These are phyloP conservation scores for Microbotryum lychnidis-dioicae DNA, from an alignment of 1,284 basidiomycete species.

Conservation along the genomic window DNA sequence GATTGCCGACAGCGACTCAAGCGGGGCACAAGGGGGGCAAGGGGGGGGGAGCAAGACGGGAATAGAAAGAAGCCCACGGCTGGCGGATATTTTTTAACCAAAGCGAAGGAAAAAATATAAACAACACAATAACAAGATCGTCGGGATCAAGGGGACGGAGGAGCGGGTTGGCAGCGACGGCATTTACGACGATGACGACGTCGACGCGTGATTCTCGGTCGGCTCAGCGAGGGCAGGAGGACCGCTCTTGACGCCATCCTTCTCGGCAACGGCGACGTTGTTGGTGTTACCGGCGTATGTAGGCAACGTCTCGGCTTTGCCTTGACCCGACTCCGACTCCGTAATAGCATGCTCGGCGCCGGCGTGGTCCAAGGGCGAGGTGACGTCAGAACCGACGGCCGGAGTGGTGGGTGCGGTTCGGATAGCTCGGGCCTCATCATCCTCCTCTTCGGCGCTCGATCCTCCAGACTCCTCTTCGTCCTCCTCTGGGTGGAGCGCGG, in stretches of 20 bases:
- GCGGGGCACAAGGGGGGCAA: too few relatives aligned
- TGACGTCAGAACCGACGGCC: not conserved
- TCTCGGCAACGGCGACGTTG: not conserved
- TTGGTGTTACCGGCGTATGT: constrained; percentile 10
- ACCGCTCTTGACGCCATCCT: not conserved
- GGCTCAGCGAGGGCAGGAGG: not conserved
- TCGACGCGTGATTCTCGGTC: too few relatives aligned
- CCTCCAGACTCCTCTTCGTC: constrained; percentile 25
- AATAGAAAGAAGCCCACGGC: too few relatives aligned
- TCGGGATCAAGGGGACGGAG: too few relatives aligned
- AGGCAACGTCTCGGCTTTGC: constrained; percentile 23
- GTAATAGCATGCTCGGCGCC: not conserved
- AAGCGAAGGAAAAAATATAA: too few relatives aligned
- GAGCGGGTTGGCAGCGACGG: too few relatives aligned
- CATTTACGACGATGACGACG: too few relatives aligned
- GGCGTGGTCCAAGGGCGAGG: not conserved
- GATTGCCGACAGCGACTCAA: too few relatives aligned
- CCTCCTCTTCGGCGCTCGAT: constrained; percentile 28
- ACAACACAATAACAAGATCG: too few relatives aligned
- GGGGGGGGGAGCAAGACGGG: too few relatives aligned
- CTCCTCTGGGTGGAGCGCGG: constrained; percentile 7
- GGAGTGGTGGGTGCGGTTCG: constrained; percentile 21
- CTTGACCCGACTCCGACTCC: not conserved
- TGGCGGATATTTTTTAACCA: too few relatives aligned
- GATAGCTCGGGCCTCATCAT: constrained; percentile 17